phyloP scores from a whole-genome alignment of 208 protist genomes.

The Acanthamoeba culbertsoni region DNA sequence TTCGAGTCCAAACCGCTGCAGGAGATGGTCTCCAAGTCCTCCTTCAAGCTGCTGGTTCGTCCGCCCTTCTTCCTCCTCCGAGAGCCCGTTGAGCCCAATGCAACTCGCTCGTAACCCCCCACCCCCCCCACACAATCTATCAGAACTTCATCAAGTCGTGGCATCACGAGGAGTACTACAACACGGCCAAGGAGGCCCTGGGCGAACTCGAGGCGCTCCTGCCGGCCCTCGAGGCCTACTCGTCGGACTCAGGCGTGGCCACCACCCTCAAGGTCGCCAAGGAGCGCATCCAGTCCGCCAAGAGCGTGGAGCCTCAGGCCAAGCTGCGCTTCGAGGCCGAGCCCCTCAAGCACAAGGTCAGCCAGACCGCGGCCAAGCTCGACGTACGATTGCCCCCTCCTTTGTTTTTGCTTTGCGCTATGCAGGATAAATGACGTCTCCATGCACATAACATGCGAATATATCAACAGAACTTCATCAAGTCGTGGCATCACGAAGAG shows the following conservation, averaged over 20 bases:
- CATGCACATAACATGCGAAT: background rate
- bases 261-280: background rate
- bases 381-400: background rate
- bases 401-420: background rate
- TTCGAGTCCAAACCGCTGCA: constrained; percentile 30
- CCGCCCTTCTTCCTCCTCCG: background rate
- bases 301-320: background rate
- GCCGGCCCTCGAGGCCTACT: background rate
- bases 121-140: background rate
- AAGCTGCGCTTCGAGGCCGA: background rate
- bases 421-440: background rate
- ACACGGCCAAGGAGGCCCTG: background rate
- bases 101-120: background rate
- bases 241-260: background rate
- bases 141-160: constrained; percentile 61
- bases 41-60: background rate
- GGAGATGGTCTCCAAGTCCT: background rate
- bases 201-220: background rate
- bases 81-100: background rate
- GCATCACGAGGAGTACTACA: constrained; percentile 57
- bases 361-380: background rate
- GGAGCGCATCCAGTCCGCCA: background rate
- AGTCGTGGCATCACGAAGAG: constrained; percentile 45
- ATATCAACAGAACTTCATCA: constrained; percentile 55
- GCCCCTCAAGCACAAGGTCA: background rate